Base-by-base conservation (phyloP, 1,139 yeast genomes). In the Meyerozyma carpophila region DNA sequence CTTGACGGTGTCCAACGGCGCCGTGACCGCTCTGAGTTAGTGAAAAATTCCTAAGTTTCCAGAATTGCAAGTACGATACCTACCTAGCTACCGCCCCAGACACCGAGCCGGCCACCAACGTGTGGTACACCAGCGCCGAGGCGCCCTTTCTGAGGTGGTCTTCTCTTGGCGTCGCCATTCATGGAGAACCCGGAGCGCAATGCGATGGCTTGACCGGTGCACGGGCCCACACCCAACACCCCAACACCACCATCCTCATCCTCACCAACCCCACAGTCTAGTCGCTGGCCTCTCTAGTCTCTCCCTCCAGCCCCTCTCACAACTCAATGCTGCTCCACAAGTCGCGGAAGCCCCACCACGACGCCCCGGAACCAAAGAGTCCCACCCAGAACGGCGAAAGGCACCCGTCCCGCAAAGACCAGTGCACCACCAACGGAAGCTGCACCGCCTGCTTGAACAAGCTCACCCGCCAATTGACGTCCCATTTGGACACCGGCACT, bases 1-100 rank as follows among this genome's bases (percentile, higher is more conserved):
- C 66, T 93, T 93, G 41, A 93, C 62, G 5, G 93, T 87, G 58
- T 93, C 98, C 43, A 93, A 63, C 1, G 98, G 98, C 0, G 98
- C 95, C 0, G 93, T 84, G 21, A 84, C 70, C 44, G 82, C 80
- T 45, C 94, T 58, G 40, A 7, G 55, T 51, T 51, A 54, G 55
- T 26, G 26, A 24, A 16, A 16, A 32, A 9, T 24, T 13, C 13
- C 2, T 5, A 28, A n/a, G 8, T n/a, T 39, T 8, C 5, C 20
- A n/a, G 13, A 14, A 7, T 29, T 13, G 14, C 28, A 13, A 20
- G n/a, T 11, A 27, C n/a, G 8, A 41, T 6, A 57, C 76, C 41
- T 58, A 70, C 73, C 81, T 55, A 9, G 87, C 81, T 0, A 77
- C 62, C 2, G 87, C 76, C 0, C 96, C 96, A 0, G 95, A 82